Evolutionary conservation across 2,329 filamentous ascomycete species (phyloP).

Genomic region (Fusarium buharicum): DNA sequence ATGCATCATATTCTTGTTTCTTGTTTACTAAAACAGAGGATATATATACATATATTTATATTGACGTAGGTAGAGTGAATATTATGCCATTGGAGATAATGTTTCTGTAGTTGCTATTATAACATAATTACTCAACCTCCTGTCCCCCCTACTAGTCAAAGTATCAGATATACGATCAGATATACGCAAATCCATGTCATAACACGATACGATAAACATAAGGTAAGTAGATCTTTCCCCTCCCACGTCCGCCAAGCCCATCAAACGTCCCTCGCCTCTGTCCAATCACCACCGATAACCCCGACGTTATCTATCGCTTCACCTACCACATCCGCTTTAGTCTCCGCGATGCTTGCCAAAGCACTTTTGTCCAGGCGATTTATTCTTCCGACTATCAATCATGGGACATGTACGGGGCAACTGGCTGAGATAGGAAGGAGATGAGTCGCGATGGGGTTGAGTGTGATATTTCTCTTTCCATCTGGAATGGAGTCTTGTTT

Average conservation of each 20-base stretch:
- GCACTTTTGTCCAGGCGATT: background rate
- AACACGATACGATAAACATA: background rate
- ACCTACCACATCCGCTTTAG: slow-evolving; percentile 29
- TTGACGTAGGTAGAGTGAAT: too few species aligned
- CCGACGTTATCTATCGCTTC: slow-evolving; percentile 23
- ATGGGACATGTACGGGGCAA: slow-evolving; percentile 17
- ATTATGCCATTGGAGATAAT: too few species aligned
- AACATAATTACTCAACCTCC: too few species aligned
- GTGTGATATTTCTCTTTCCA: too few species aligned
- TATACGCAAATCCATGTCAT: too few species aligned
- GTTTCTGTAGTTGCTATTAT: too few species aligned
- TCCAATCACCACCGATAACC: slow-evolving; percentile 23
- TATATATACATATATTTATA: too few species aligned
- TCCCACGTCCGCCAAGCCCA: slow-evolving; percentile 10
- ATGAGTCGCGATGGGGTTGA: background rate
- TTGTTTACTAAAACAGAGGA: too few species aligned
- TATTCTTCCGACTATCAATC: background rate
- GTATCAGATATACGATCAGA: too few species aligned
- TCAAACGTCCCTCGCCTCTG: slow-evolving; percentile 21
- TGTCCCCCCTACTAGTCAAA: too few species aligned
- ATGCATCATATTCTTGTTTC: too few species aligned
- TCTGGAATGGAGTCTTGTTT: background rate
- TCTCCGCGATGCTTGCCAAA: background rate
- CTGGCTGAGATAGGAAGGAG: slow-evolving; percentile 38
- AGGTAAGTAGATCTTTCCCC: slow-evolving; percentile 17